These are phyloP conservation scores for Discostella pseudostelligera DNA, from an alignment of 108 stramenopile species.

Conservation along the genomic window DNA sequence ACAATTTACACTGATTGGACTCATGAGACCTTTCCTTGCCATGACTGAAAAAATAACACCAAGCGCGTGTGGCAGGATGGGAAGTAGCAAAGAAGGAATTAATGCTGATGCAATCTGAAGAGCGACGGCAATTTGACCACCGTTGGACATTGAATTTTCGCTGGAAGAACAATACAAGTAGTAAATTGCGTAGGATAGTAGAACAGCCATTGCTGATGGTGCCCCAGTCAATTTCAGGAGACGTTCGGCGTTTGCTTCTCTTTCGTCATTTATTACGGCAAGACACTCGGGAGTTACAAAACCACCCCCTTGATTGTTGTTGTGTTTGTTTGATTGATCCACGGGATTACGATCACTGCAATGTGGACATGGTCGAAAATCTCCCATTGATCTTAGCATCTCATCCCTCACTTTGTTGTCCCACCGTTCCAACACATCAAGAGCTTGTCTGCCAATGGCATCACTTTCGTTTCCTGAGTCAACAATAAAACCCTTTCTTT, in stretches of 20 bases:
- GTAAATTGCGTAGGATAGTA: constrained; percentile 20
- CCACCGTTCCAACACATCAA: constrained; percentile 41
- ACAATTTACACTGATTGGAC: constrained; percentile 59
- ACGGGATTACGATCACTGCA: constrained; percentile 35
- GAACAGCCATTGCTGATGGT: constrained; percentile 4
- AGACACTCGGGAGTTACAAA: constrained; percentile 69
- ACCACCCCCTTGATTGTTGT: constrained; percentile 49
- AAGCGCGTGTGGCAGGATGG: constrained; percentile 32
- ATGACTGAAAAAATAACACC: constrained; percentile 21
- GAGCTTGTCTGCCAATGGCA: constrained; percentile 19
- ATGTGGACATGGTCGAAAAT: constrained; percentile 62
- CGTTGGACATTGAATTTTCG: constrained; percentile 14
- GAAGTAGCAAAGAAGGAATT: constrained; percentile 22
- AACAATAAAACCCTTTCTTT: not conserved
- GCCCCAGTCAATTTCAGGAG: constrained; percentile 18
- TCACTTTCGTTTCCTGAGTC: constrained; percentile 12
- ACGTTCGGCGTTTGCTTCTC: constrained; percentile 44
- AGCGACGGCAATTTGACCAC: constrained; percentile 1
- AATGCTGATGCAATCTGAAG: constrained; percentile 36
- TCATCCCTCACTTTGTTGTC: constrained; percentile 59
- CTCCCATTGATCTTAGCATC: constrained; percentile 50
- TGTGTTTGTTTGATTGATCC: constrained; percentile 3
- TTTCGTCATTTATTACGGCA: constrained; percentile 49
- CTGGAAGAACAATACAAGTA: constrained; percentile 22
- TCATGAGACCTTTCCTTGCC: constrained; percentile 42